Conservation (phyloP, 305 asterid species). For the Galium porrigens region DNA sequence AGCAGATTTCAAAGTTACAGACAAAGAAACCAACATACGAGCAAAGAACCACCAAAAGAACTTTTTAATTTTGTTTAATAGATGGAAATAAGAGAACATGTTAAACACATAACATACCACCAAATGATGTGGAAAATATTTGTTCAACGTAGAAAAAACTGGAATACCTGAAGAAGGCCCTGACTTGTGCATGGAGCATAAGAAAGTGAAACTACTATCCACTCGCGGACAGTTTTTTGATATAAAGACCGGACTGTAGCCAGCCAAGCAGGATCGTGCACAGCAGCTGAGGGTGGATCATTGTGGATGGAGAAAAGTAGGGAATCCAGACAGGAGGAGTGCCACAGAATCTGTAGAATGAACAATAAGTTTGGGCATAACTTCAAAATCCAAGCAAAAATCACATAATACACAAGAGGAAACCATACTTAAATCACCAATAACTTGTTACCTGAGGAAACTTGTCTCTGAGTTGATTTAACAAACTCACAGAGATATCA, state of each 20-base stretch:
- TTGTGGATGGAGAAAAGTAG: slow-evolving; percentile 71
- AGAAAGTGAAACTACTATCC: slow-evolving; percentile 89
- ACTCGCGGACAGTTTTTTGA: slow-evolving; percentile 84
- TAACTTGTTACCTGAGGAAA: slow-evolving; percentile 69
- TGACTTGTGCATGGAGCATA: slow-evolving; percentile 98
- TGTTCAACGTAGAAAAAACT: not conserved
- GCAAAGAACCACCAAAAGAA: not conserved
- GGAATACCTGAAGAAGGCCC: slow-evolving; percentile 96
- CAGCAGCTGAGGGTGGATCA: slow-evolving; percentile 81
- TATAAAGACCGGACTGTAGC: slow-evolving; percentile 80
- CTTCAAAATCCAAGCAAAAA: slow-evolving; percentile 20
- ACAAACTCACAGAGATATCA: slow-evolving; percentile 62
- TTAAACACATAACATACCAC: slow-evolving; percentile 1
- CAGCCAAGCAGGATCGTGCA: slow-evolving; percentile 88
- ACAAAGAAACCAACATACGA: too few relatives aligned
- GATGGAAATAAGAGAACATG: not conserved
- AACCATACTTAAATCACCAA: slow-evolving; percentile 10
- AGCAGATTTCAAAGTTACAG: not conserved
- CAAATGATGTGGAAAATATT: not conserved
- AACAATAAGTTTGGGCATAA: slow-evolving; percentile 14
- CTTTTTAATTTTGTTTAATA: too few relatives aligned
- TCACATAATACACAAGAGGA: slow-evolving; percentile 15
- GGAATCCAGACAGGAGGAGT: slow-evolving; percentile 83
- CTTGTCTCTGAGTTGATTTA: slow-evolving; percentile 82
- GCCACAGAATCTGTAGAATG: slow-evolving; percentile 75